phyloP scores from a whole-genome alignment of 1,284 basidiomycete genomes.

The Malassezia arunalokei region DNA sequence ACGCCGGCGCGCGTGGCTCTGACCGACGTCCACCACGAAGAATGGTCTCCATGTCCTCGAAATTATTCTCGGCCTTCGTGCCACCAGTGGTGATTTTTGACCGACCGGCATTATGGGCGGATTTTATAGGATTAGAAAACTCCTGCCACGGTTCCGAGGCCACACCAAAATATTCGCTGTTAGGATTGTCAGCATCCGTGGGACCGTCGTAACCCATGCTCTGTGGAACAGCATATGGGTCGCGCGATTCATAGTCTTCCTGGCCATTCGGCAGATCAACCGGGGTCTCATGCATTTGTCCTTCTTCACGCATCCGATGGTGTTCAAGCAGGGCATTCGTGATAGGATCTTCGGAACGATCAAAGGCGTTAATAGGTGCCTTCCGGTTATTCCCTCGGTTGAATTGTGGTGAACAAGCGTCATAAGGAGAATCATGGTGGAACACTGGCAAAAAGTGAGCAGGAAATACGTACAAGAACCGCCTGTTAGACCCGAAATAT shows the following conservation, averaged over 20 bases:
- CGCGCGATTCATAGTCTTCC: background rate
- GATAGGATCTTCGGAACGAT: conserved; percentile 37
- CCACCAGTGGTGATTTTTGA: background rate
- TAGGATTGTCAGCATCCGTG: conserved; percentile 21
- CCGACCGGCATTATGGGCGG: background rate
- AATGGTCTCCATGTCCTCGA: conserved; percentile 14
- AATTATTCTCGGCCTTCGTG: background rate
- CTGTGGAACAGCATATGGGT: background rate
- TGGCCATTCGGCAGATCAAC: conserved; percentile 21
- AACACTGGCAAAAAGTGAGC: conserved; percentile 20
- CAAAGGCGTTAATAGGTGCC: conserved; percentile 40
- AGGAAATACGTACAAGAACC: conserved; percentile 22
- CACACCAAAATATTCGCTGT: conserved; percentile 42
- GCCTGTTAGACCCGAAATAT: conserved; percentile 36
- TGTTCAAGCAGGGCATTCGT: conserved; percentile 23
- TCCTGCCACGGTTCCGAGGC: conserved; percentile 43
- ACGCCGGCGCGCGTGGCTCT: background rate
- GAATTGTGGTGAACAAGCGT: conserved; percentile 39
- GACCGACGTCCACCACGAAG: conserved; percentile 5
- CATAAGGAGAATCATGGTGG: conserved; percentile 45
- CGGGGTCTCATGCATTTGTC: conserved; percentile 18
- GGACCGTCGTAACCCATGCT: background rate
- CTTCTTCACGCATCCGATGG: background rate
- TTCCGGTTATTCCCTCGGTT: conserved; percentile 23
- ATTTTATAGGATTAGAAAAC: conserved; percentile 14